Evolutionary conservation across 2,329 filamentous ascomycete genomes (phyloP), one percentile per base, ranked within the genome.

Genomic region (Hymenoscyphus repandus): DNA sequence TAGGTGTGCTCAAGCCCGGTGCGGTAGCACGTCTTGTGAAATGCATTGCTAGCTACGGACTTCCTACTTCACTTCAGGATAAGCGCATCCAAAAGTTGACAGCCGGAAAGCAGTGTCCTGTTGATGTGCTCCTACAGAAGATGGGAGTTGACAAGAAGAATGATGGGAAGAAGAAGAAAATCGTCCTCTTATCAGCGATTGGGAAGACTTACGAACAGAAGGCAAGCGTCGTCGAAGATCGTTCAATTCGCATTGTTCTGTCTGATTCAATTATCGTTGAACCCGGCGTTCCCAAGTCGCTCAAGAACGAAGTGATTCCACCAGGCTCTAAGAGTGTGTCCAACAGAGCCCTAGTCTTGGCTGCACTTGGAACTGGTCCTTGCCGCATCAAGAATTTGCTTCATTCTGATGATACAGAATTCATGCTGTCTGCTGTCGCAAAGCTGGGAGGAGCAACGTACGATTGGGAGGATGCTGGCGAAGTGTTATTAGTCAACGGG

Each of bases 111-210:
- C 77, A 82, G 58, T 99, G 93, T 66, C 85, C 88, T 0, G 88
- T 96, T 2, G 88, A 96, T 60, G 79, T 87, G 33, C 71, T 99
- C 46, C 77, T 99, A 50, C 79, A 86, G 58, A 95, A 95, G 67
- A 99, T 99, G 93, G 90, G 87, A 0, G 86, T 99, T 7, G 93
- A 99, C 72, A 99, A 99, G 79, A 99, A 99, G 76, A 99, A 99
- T 59, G 88, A 95, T 40, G 93, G 93, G 1, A 81, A 81, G 52
- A 90, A 92, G 70, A 99, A 99, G 77, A 97, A 96, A 72, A 87
- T 99, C 56, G 92, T 96, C 6, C 79, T 99, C 6, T 76, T 99
- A 10, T 91, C 90, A 1, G 87, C 87, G 11, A 95, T 99, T 65
- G 93, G 93, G 51, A 82, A 85, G 63, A 95, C 90, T 0, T 72